phyloP scores from a whole-genome alignment of 75 land plant species.

The Adiantum capillusveneris region DNA sequence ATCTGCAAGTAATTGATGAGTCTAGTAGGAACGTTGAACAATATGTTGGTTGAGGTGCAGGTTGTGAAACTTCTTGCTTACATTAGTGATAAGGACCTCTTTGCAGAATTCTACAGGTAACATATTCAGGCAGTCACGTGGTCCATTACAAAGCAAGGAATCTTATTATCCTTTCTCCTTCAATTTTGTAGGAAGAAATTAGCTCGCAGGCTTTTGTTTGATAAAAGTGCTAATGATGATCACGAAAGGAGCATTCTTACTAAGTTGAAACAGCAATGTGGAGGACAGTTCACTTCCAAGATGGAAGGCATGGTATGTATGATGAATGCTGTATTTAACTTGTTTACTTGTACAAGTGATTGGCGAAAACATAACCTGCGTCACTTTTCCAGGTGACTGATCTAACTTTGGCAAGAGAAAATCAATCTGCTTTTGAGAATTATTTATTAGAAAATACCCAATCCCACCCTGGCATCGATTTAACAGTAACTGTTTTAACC shows the following conservation, averaged over 20 bases:
- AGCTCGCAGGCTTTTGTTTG: slow-evolving; percentile 77
- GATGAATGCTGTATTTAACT: neutral
- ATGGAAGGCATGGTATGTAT: slow-evolving; percentile 91
- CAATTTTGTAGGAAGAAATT: slow-evolving; percentile 69
- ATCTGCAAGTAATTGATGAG: no score
- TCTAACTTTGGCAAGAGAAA: slow-evolving; percentile 87
- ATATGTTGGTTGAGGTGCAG: no score
- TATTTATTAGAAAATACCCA: slow-evolving; percentile 51
- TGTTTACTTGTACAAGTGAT: no score
- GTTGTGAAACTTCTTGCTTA: slow-evolving; percentile 91
- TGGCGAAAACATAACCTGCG: no score
- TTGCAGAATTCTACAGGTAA: slow-evolving; percentile 91
- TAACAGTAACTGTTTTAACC: slow-evolving; percentile 91
- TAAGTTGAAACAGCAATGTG: slow-evolving; percentile 87
- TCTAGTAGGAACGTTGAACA: no score
- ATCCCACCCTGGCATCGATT: slow-evolving; percentile 81
- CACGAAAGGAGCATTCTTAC: slow-evolving; percentile 88
- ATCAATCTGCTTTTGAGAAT: slow-evolving; percentile 84
- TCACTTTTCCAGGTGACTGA: slow-evolving; percentile 67
- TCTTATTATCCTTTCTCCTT: no score
- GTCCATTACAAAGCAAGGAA: no score
- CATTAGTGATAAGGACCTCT: slow-evolving; percentile 85
- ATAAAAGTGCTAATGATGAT: slow-evolving; percentile 89
- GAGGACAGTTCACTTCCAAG: slow-evolving; percentile 91
- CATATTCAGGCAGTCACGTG: neutral